Conservation (phyloP, 257 asterid genomes). For the Capsicum baccatum region DNA sequence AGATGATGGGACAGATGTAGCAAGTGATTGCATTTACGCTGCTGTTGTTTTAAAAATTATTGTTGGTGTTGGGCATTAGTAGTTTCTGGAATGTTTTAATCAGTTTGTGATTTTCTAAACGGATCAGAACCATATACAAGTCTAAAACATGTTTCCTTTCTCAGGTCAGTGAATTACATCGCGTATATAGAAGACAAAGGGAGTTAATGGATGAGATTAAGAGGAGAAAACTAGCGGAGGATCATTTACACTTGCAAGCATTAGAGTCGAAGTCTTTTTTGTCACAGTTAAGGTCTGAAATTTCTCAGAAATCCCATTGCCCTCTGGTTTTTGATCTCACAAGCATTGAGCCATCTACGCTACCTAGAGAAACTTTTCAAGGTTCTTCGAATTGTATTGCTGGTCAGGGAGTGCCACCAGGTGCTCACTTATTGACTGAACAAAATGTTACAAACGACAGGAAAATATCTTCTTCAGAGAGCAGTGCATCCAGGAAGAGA, state of each 20-base stretch:
- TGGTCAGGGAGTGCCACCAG: constrained; percentile 26
- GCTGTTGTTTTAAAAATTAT: background rate
- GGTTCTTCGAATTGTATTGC: constrained; percentile 36
- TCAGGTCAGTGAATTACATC: constrained; percentile 83
- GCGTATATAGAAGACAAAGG: constrained; percentile 63
- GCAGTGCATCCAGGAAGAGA: constrained; percentile 40
- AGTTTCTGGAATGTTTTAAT: constrained; percentile 1
- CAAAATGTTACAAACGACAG: constrained; percentile 36
- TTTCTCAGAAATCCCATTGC: constrained; percentile 47
- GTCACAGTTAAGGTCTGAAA: constrained; percentile 40
- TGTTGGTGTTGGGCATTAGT: constrained; percentile 17
- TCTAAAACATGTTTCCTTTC: constrained; percentile 26
- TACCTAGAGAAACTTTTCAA: constrained; percentile 39
- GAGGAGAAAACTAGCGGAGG: constrained; percentile 40
- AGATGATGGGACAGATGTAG: background rate
- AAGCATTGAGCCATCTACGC: constrained; percentile 35
- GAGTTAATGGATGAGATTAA: constrained; percentile 64
- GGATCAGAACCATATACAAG: background rate
- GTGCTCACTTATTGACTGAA: constrained; percentile 32
- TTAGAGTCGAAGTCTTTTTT: constrained; percentile 42
- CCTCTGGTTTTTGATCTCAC: constrained; percentile 37
- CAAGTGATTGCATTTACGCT: background rate
- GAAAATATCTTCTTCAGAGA: constrained; percentile 33
- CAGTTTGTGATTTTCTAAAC: background rate
- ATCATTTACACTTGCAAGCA: constrained; percentile 41